Conservation (phyloP, 352 stramenopile species). For the Achlya hypogyna region DNA sequence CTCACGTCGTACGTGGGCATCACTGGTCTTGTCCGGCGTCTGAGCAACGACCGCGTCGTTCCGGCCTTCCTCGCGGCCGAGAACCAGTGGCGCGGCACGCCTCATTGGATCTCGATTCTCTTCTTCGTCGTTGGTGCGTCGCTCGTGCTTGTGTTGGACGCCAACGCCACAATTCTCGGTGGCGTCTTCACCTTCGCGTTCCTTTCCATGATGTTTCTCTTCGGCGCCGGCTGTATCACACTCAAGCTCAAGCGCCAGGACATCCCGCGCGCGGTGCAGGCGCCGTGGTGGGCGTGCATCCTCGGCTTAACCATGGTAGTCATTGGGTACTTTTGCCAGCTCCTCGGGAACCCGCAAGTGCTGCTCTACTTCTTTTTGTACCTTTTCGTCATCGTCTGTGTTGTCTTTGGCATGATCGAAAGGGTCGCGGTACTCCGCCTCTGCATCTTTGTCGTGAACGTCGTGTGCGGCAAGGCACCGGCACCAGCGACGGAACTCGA, state of each 20-base stretch:
- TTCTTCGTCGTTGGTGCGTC: conserved; percentile 70
- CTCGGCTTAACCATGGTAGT: conserved; percentile 61
- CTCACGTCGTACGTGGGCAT: conserved; percentile 88
- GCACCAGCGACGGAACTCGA: background rate
- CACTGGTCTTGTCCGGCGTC: conserved; percentile 65
- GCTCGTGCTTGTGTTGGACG: conserved; percentile 65
- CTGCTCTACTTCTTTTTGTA: conserved; percentile 80
- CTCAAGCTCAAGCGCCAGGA: conserved; percentile 88
- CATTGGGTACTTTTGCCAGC: conserved; percentile 50
- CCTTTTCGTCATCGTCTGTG: conserved; percentile 52
- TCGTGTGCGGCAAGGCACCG: background rate
- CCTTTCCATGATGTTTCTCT: conserved; percentile 86
- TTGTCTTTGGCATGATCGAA: conserved; percentile 79
- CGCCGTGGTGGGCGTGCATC: conserved; percentile 74
- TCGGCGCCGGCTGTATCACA: conserved; percentile 84
- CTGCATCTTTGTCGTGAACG: conserved; percentile 46
- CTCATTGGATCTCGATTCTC: conserved; percentile 73
- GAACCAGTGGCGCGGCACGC: conserved; percentile 66
- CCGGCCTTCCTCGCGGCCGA: conserved; percentile 46
- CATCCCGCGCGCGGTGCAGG: conserved; percentile 79
- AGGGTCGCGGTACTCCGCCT: conserved; percentile 68
- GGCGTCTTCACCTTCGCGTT: conserved; percentile 91
- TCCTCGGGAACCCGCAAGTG: conserved; percentile 60
- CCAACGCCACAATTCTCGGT: conserved; percentile 72
- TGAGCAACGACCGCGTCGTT: conserved; percentile 69